These are phyloP conservation scores for Pichia manshurica DNA, from an alignment of 805 yeast genomes.

Conservation along the genomic window DNA sequence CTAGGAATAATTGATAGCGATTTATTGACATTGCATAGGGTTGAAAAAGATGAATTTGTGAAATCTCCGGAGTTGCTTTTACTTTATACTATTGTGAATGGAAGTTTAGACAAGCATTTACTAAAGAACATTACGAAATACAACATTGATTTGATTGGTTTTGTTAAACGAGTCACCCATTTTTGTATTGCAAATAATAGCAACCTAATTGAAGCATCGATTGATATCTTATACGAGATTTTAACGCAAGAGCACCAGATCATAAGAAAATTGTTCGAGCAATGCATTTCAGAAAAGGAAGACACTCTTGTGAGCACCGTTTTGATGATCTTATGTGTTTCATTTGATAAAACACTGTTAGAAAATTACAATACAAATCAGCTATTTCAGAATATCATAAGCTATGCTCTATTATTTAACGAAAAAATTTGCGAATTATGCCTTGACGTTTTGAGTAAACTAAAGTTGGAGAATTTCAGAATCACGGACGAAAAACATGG, in stretches of 20 bases:
- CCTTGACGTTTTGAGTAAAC: constrained; percentile 8
- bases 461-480: constrained; percentile 5
- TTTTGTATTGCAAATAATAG: neutral
- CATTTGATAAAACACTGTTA: constrained; percentile 6
- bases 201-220: neutral
- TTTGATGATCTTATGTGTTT: constrained; percentile 11
- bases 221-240: neutral
- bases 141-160: neutral
- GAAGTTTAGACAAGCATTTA: neutral
- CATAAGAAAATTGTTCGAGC: neutral
- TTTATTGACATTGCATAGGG: neutral
- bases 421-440: constrained; percentile 8
- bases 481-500: neutral
- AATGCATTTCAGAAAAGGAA: neutral
- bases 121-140: neutral
- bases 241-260: neutral
- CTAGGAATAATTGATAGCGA: neutral
- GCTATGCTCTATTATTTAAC: constrained; percentile 6
- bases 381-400: neutral
- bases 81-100: neutral
- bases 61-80: constrained; percentile 5
- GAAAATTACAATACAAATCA: neutral
- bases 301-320: constrained; percentile 8
- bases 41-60: neutral
- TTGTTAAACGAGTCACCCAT: neutral